Base-by-base conservation (phyloP, 2,329 filamentous ascomycete species). In the Penicillium sp. region DNA sequence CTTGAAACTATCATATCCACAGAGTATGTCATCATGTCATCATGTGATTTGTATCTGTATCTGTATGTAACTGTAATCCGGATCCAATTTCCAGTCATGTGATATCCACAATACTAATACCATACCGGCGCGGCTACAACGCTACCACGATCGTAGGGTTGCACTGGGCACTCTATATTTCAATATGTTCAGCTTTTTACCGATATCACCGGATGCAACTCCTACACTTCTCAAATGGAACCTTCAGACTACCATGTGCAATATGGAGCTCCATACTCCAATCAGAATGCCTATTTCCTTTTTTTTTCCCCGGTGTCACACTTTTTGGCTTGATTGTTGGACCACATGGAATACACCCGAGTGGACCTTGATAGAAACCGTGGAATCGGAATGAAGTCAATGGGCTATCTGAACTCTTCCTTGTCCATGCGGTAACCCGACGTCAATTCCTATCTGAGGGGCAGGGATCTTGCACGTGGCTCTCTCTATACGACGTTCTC, bases 191-290 rank as follows among this genome's bases (percentile, higher is more conserved):
- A 58, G 60, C 49, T 61, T 63, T 66, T 53, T 59, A 36, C 59
- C 60, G 59, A 65, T 57, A 58, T 66, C 61, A 61, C 66, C 66
- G 65, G 61, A 72, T 72, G 70, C 70, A 70, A 72, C 65, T 64
- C 43, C 57, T 60, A 29, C 35, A 55, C 59, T 61, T 54, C 48
- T 49, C 33, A 55, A 54, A 67, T 67, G 65, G 53, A 57, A 67
- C 65, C 62, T 59, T 65, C 33, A 45, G 38, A 39, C 31, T 15
- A 51, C 23, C 33, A 39, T 33, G 17, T 23, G 31, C 10, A 21
- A 23, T 27, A 13, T 21, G 19, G 23, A 23, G 15, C n/a, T 29
- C 5, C 9, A 12, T 23, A 33, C 6, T 39, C 57, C 58, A 62
- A 60, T 61, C 36, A 61, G n/a, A 61, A 54, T 53, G 13, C n/a